phyloP scores from a whole-genome alignment of 352 stramenopile genomes.

The Phytopythium kandeliae region DNA sequence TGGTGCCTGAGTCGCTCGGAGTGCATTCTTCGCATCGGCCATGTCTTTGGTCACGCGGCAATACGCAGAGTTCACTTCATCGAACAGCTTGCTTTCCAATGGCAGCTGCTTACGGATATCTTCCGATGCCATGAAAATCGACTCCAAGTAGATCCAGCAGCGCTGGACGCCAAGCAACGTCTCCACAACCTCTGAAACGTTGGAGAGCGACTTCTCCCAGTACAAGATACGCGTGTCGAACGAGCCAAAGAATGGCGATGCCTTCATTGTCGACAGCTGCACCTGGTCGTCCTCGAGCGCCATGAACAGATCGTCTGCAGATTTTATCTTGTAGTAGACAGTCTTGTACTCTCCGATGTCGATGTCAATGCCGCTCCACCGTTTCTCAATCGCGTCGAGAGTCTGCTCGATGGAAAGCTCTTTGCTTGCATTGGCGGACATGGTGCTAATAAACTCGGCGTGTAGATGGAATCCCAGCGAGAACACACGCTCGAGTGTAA shows the following conservation, averaged over 20 bases:
- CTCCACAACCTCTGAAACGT: slow-evolving; percentile 90
- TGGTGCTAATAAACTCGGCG: slow-evolving; percentile 88
- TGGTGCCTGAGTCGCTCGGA: slow-evolving; percentile 56
- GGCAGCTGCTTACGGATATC: slow-evolving; percentile 94
- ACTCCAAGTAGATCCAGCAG: slow-evolving; percentile 95
- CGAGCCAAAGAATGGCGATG: slow-evolving; percentile 90
- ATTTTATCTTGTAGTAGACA: slow-evolving; percentile 92
- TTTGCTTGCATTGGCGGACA: slow-evolving; percentile 89
- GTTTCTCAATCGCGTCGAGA: slow-evolving; percentile 80
- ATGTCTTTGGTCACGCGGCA: slow-evolving; percentile 67
- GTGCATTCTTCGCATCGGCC: slow-evolving; percentile 72
- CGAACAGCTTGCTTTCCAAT: slow-evolving; percentile 78
- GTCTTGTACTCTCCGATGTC: slow-evolving; percentile 91
- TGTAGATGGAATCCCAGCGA: slow-evolving; percentile 85
- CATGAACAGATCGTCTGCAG: slow-evolving; percentile 89
- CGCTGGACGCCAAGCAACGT: slow-evolving; percentile 86
- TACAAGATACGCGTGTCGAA: slow-evolving; percentile 87
- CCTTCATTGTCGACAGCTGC: slow-evolving; percentile 91
- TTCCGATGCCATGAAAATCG: slow-evolving; percentile 93
- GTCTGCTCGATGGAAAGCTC: slow-evolving; percentile 91
- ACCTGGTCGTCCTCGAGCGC: slow-evolving; percentile 90
- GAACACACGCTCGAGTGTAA: slow-evolving; percentile 86
- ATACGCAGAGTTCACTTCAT: slow-evolving; percentile 83
- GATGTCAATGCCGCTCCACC: slow-evolving; percentile 86
- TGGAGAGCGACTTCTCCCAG: slow-evolving; percentile 83